Percentiles rank a stretch among this genome's conserved stretches.
Evolutionary conservation across 2,329 filamentous ascomycete genomes (phyloP).

Genomic region (Aureobasidium musti): DNA sequence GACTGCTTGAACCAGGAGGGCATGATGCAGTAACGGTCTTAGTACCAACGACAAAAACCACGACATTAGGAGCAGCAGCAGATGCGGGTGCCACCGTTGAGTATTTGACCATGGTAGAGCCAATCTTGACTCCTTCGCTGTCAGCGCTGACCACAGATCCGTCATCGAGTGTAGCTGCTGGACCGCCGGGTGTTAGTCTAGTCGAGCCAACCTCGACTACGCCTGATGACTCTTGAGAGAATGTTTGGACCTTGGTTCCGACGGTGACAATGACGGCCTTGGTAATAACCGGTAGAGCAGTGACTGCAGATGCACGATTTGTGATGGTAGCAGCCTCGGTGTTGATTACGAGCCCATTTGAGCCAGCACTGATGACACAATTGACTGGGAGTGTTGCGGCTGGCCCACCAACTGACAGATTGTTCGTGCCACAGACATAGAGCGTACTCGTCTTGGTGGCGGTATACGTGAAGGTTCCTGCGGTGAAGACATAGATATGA

Average conservation of each 20-base stretch:
- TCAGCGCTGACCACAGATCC: slow-evolving; percentile 32
- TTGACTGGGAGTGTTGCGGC: slow-evolving; percentile 17
- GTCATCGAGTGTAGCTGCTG: slow-evolving; percentile 31
- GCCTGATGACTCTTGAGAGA: slow-evolving; percentile 1
- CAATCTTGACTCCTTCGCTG: slow-evolving; percentile 15
- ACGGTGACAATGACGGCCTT: slow-evolving; percentile 7
- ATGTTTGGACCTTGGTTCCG: slow-evolving; percentile 27
- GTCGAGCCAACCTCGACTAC: slow-evolving; percentile 32
- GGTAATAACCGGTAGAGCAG: slow-evolving; percentile 6
- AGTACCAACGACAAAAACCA: slow-evolving; percentile 30
- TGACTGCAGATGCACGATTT: not conserved
- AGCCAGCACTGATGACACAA: slow-evolving; percentile 11
- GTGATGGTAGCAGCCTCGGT: not conserved
- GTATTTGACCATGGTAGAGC: slow-evolving; percentile 7
- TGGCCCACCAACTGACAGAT: slow-evolving; percentile 3
- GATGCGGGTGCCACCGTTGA: not conserved
- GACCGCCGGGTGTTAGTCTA: slow-evolving; percentile 31
- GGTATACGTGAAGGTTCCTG: not conserved
- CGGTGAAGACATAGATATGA: slow-evolving; percentile 8
- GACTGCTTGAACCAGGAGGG: not conserved
- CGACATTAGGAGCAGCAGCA: slow-evolving; percentile 12
- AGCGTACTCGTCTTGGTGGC: slow-evolving; percentile 13
- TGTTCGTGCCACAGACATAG: slow-evolving; percentile 4
- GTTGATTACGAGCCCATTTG: not conserved
- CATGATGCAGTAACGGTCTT: slow-evolving; percentile 31